phyloP scores from a whole-genome alignment of 225 moss, liverwort and hornwort genomes.

The Marchantia paleacea region DNA sequence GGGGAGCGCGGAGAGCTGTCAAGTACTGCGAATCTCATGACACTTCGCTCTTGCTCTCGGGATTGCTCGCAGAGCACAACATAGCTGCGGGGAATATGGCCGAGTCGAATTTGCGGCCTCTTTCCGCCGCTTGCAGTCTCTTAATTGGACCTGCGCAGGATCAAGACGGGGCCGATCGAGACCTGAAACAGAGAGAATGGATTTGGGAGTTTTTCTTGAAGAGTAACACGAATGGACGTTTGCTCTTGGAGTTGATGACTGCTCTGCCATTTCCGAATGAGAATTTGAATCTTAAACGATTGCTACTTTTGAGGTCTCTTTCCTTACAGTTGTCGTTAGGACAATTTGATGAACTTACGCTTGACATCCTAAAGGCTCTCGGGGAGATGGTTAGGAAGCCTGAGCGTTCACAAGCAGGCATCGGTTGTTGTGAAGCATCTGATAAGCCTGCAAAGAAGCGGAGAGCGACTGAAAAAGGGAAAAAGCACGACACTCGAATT shows the following conservation, averaged over 20 bases:
- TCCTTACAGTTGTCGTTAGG: conserved; percentile 30
- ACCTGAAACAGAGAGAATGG: conserved; percentile 50
- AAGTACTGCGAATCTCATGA: too few species aligned
- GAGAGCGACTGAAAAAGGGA: conserved; percentile 8
- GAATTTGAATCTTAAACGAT: conserved; percentile 26
- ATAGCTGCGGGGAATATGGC: background rate
- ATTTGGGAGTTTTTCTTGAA: conserved; percentile 52
- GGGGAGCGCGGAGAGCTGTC: too few species aligned
- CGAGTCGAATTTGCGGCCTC: conserved; percentile 14
- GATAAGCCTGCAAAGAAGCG: conserved; percentile 13
- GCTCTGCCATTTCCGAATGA: conserved; percentile 39
- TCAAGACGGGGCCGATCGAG: conserved; percentile 20
- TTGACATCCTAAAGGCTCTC: conserved; percentile 36
- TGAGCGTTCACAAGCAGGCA: background rate
- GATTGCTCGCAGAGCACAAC: too few species aligned
- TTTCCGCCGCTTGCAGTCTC: conserved; percentile 24
- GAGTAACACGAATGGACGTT: conserved; percentile 23
- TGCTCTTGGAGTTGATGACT: conserved; percentile 34
- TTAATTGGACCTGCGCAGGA: conserved; percentile 17
- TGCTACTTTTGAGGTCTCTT: conserved; percentile 36
- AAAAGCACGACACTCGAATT: conserved; percentile 2
- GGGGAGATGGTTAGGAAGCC: conserved; percentile 11
- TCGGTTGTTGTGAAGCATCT: background rate
- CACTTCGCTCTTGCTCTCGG: too few species aligned
- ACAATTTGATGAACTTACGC: conserved; percentile 32